Base-by-base conservation (phyloP, 2,329 filamentous ascomycete species). In the Sclerotinia trifoliorum region DNA sequence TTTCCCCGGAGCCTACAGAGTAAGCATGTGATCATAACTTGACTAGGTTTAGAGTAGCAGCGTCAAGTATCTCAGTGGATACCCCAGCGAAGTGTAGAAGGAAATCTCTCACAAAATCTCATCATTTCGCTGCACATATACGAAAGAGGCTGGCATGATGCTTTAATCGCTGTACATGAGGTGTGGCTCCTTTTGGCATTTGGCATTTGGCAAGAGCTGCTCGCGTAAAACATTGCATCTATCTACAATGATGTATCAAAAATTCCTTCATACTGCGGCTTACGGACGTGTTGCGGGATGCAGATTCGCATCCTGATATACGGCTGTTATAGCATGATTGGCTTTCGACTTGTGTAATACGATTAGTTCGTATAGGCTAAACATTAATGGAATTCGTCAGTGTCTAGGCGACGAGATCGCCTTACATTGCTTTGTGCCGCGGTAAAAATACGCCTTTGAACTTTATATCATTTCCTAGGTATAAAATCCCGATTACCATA, bases 1-100 rank as follows among this genome's bases (percentile, higher is more conserved):
- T 46, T 65, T 66, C 63, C 63, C 63, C 63, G 63, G 63, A 66
- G 54, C 60, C 60, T 44, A n/a, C n/a, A n/a, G n/a, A n/a, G n/a
- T n/a, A 49, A 48, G 63, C 63, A 42, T 66, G 52, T 66, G 63
- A 66, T 58, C 39, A 66, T 62, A 11, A 62, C n/a, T 51, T 26
- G 35, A 39, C 46, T 35, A 35, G 60, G 60, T 46, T 42, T 42
- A 62, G 46, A 7, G n/a, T 51, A 21, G 46, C n/a, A 49, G 29
- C 6, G 15, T 51, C 46, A 62, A 62, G 46, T 62, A 51, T 62
- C 46, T 15, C n/a, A 62, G 60, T 51, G 29, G 46, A 32, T 26
- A 62, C 46, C 46, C 15, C 57, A 48, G 55, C 55, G 21, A 39
- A 21, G 21, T n/a, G 19, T 15, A 5, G 32, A 51, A 62, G 17